phyloP scores from a whole-genome alignment of 169 alveolate species.

The Eimeria brunetti region DNA sequence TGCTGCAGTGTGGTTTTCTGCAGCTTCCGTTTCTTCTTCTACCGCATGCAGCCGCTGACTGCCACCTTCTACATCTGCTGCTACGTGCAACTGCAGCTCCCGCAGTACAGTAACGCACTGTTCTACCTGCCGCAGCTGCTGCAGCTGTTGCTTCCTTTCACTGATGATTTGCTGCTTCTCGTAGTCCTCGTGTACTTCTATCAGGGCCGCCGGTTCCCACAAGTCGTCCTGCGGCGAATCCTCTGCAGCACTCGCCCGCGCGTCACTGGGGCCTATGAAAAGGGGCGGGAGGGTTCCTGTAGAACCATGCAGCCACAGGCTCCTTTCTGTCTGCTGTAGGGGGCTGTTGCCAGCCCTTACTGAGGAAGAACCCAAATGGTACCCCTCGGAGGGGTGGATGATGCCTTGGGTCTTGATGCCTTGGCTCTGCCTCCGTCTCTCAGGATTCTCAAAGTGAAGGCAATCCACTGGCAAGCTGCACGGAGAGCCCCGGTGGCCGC shows the following conservation, averaged over 20 bases:
- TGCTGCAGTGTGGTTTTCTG: conserved; percentile 35
- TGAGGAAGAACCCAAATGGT: not conserved
- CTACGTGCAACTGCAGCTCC: conserved; percentile 64
- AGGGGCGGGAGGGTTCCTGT: conserved; percentile 34
- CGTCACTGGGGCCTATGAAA: conserved; percentile 19
- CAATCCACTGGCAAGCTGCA: conserved; percentile 24
- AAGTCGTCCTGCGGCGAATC: not conserved
- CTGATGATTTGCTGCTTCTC: conserved; percentile 55
- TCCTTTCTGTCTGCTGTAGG: not conserved
- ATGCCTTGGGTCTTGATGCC: not conserved
- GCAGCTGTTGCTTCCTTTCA: conserved; percentile 65
- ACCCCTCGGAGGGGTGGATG: not conserved
- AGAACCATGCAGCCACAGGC: conserved; percentile 23
- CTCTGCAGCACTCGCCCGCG: not conserved
- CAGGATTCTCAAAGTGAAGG: conserved; percentile 12
- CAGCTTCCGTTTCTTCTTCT: conserved; percentile 56
- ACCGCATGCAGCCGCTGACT: conserved; percentile 40
- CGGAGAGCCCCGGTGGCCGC: conserved; percentile 48
- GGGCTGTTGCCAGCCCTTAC: not conserved
- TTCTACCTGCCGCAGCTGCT: conserved; percentile 76
- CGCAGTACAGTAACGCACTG: conserved; percentile 74
- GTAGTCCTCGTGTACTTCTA: conserved; percentile 72
- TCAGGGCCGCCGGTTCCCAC: conserved; percentile 27
- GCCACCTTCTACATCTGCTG: conserved; percentile 66
- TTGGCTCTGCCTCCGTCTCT: not conserved